These are phyloP conservation scores for Sporopachydermia quercuum DNA, from an alignment of 805 yeast species.

Conservation along the genomic window DNA sequence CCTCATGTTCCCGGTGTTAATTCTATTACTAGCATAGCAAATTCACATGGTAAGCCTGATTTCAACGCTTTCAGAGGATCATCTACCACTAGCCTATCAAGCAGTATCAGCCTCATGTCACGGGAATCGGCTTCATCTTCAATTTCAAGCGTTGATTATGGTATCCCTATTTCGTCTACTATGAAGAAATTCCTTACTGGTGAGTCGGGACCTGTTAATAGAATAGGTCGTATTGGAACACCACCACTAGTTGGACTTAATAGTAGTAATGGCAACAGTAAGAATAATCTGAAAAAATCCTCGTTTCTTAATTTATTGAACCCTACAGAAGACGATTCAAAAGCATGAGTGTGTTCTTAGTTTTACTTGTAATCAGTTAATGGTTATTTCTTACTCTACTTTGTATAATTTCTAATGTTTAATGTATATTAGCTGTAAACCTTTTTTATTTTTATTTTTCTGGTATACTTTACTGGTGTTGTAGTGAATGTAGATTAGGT, in stretches of 20 bases:
- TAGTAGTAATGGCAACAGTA: not conserved
- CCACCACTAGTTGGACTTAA: not conserved
- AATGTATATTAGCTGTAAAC: too few relatives aligned
- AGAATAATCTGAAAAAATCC: not conserved
- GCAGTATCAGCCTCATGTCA: not conserved
- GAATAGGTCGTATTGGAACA: not conserved
- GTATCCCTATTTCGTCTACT: not conserved
- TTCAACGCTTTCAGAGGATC: not conserved
- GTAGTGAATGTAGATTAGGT: too few relatives aligned
- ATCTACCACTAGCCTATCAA: not conserved
- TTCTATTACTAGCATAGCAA: not conserved
- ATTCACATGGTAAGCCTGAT: not conserved
- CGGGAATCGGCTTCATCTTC: conserved; percentile 1
- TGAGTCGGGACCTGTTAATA: not conserved
- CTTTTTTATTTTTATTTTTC: too few relatives aligned
- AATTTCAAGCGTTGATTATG: not conserved
- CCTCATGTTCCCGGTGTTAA: not conserved
- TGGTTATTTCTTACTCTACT: too few relatives aligned
- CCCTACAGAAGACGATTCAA: not conserved
- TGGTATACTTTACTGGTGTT: too few relatives aligned
- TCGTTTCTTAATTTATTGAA: conserved; percentile 1
- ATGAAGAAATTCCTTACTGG: not conserved
- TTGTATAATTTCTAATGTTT: too few relatives aligned
- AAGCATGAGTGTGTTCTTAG: too few relatives aligned
- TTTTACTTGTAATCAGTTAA: too few relatives aligned